A percentile compares a stretch with the other conserved stretches of the same genome.
Evolutionary conservation across 2,329 filamentous ascomycete species (phyloP).

Genomic region (Claviceps sp.): DNA sequence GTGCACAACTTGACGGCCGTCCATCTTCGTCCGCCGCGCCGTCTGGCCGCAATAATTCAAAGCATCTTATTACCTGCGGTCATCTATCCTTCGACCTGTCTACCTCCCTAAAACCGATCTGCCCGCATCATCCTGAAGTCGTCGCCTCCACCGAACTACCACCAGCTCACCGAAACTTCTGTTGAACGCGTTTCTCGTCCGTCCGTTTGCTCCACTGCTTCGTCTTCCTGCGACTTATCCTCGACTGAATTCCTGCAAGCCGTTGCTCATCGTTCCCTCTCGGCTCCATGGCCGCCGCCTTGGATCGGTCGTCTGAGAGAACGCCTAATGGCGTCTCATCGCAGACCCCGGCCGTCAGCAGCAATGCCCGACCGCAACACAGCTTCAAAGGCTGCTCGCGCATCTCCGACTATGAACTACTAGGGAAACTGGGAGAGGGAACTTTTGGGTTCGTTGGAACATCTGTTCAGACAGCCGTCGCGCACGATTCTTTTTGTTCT

Average conservation of each 20-base stretch:
- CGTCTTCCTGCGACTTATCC: not conserved
- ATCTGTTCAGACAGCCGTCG: not conserved
- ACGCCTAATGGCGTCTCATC: conserved; percentile 33
- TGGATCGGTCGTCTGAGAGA: conserved; percentile 18
- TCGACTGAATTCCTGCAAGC: not conserved
- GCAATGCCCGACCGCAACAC: conserved; percentile 38
- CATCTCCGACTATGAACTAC: conserved; percentile 66
- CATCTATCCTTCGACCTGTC: no score
- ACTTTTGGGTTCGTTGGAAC: conserved; percentile 65
- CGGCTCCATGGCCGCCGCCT: conserved; percentile 6
- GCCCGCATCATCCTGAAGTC: not conserved
- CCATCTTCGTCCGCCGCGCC: no score
- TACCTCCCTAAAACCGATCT: no score
- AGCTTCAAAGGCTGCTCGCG: conserved; percentile 76
- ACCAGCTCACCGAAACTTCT: not conserved
- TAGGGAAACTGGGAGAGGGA: conserved; percentile 80
- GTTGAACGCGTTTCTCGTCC: not conserved
- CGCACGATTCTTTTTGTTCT: not conserved
- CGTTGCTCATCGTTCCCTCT: not conserved
- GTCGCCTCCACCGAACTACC: not conserved
- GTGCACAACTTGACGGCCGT: no score
- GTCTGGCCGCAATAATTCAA: no score
- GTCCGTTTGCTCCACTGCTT: not conserved
- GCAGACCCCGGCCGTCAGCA: conserved; percentile 40
- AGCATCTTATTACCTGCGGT: no score